A percentile compares a stretch with the other conserved stretches of the same genome.
These are phyloP conservation scores for Polygonum aviculare DNA, from an alignment of 148 eudicot genomes.

Conservation along the genomic window DNA sequence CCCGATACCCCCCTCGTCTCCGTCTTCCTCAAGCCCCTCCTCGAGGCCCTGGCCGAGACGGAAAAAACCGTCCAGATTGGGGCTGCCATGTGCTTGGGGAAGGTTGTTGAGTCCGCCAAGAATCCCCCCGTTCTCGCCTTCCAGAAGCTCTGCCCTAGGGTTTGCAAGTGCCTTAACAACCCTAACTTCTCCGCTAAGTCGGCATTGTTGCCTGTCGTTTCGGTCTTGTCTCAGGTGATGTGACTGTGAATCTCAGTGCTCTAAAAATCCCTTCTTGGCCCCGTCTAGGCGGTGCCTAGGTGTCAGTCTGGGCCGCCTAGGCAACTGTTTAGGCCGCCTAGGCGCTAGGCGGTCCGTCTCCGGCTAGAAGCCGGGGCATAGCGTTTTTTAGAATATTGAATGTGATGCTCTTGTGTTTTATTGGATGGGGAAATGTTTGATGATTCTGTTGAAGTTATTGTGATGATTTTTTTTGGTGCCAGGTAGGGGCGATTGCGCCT, in stretches of 20 bases:
- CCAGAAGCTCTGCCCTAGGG: slow-evolving; percentile 75
- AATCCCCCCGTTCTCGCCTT: slow-evolving; percentile 50
- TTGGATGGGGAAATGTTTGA: slow-evolving; percentile 1
- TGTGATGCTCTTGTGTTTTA: too few species aligned
- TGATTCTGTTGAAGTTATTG: slow-evolving; percentile 15
- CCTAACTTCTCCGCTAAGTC: too few species aligned
- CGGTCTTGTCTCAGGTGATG: too few species aligned
- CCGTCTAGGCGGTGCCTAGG: too few species aligned
- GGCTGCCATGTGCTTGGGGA: slow-evolving; percentile 75
- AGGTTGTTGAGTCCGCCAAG: slow-evolving; percentile 55
- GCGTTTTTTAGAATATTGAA: too few species aligned
- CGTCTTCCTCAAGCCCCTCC: slow-evolving; percentile 76
- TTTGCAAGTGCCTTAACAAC: slow-evolving; percentile 37
- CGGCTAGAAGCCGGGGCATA: too few species aligned
- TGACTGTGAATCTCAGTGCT: too few species aligned
- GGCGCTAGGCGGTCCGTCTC: too few species aligned
- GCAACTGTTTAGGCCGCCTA: too few species aligned
- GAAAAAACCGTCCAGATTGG: slow-evolving; percentile 73
- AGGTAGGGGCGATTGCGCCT: slow-evolving; percentile 83
- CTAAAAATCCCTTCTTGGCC: too few species aligned
- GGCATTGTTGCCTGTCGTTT: too few species aligned
- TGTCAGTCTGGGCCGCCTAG: too few species aligned
- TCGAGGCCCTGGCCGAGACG: slow-evolving; percentile 84
- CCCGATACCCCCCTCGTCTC: slow-evolving; percentile 35
- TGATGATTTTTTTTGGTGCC: slow-evolving; percentile 11